Evolutionary conservation across 495 filamentous ascomycete species (phyloP), one percentile per base, ranked within the genome.

Genomic region (Thermothielavioides terrestris): DNA sequence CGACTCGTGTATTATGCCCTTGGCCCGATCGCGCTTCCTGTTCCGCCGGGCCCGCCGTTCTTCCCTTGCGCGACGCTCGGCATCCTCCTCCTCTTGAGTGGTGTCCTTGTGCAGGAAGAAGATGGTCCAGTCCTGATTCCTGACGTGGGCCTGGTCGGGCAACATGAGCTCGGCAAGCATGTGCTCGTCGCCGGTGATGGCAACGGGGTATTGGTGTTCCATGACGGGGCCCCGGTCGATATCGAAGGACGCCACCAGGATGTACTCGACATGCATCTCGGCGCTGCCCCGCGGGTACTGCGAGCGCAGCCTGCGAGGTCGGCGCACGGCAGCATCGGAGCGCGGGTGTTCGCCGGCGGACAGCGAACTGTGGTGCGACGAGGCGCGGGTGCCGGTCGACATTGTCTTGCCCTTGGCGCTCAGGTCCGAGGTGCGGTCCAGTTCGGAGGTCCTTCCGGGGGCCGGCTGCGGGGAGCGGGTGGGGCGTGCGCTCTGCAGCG

Each of bases 161-260:
- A 99, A 76, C 92, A 99, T 99, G 63, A 99, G 80, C 68, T 97
- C 92, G 14, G 92, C 92, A 54, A 99, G 73, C 92, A 97, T 97
- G 65, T 83, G 72, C 70, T 97, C 92, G 53, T 99, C 91, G n/a
- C 90, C 89, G 48, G 88, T 95, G 56, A 99, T 97, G 34, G 90
- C 77, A 31, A 83, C 85, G 0, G 92, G 92, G 57, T 89, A 97
- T 59, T 99, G 92, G 62, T 97, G 89, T 63, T 99, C 94, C 92
- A 99, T 97, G 54, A 95, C 82, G 46, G 90, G 89, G 11, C 92
- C 92, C 46, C 86, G 82, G 62, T 97, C 90, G 57, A 96, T 94
- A 61, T 96, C 88, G 66, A 99, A 99, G 3, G 89, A 92, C 0
- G 92, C 92, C 42, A 99, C 94, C n/a, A 99, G 75, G 47, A 99